Base-by-base conservation (phyloP, 495 filamentous ascomycete species). In the Ramalina intermedia region DNA sequence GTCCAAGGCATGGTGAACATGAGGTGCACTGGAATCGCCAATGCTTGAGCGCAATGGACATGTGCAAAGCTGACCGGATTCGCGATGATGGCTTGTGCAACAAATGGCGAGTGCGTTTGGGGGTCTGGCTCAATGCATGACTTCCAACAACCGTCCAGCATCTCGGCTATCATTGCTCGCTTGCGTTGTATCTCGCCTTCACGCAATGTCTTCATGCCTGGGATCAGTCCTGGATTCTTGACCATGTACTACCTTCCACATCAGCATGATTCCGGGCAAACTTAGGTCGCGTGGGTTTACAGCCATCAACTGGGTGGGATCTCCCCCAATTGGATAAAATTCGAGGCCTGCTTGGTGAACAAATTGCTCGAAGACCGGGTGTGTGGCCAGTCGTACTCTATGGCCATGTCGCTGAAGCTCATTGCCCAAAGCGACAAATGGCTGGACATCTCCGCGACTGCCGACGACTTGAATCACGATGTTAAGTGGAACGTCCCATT, bases 391-490 rank as follows among this genome's bases (percentile, higher is more conserved):
- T 6, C 82, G 67, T 6, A 86, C 82, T 0, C 80, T 66, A 61
- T 86, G 82, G 0, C 82, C 82, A 35, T 77, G 66, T 12, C 42
- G n/a, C 8, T 46, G 46, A 2, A 87, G 52, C 0, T 65, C 63
- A 54, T 72, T 71, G 1, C 78, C 79, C 11, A 82, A 56, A 12
- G 76, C 71, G 33, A 85, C 61, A 41, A 84, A 84, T 7, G 80
- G 79, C 59, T 84, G 80, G 0, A 80, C 79, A 58, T 84, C 80
- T 24, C 80, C 82, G 33, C 78, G 70, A 2, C 71, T 75, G 24
- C 80, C 82, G n/a, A 84, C 76, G 12, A 85, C 73, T 61, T 82
- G 79, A 55, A 84, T 82, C 24, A 84, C 80, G 29, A 84, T 74
- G 58, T 84, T 82, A n/a, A 83, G 66, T 29, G 44, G 44, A 24